Conservation (phyloP, 2,329 filamentous ascomycete species). For the Fusarium udum region DNA sequence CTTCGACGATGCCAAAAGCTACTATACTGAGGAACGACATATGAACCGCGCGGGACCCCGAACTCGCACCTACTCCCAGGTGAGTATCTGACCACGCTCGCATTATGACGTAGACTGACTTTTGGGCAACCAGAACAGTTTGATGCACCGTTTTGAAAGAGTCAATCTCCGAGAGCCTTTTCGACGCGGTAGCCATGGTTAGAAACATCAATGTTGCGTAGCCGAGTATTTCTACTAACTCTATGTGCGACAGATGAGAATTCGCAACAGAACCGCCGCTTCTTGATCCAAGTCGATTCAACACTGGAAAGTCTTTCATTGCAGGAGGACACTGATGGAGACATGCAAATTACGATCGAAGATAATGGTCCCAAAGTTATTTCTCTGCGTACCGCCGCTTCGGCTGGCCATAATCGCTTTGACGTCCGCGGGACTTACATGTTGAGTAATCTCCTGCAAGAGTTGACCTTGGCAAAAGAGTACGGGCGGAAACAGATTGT, state of each 20-base stretch:
- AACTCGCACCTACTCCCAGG: constrained; percentile 67
- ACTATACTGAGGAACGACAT: constrained; percentile 66
- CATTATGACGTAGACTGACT: constrained; percentile 42
- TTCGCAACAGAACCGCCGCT: constrained; percentile 74
- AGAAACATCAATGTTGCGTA: constrained; percentile 20
- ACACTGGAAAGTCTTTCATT: constrained; percentile 82
- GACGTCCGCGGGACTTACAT: constrained; percentile 97
- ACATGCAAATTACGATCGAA: constrained; percentile 98
- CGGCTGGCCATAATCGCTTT: constrained; percentile 85
- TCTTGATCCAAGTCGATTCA: constrained; percentile 85
- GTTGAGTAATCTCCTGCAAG: constrained; percentile 95
- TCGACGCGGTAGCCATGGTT: constrained; percentile 68
- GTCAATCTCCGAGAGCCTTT: constrained; percentile 64
- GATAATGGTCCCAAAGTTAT: constrained; percentile 93
- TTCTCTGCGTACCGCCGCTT: constrained; percentile 83
- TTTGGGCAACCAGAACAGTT: constrained; percentile 55
- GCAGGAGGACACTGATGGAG: constrained; percentile 91
- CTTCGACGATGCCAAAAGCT: constrained; percentile 67
- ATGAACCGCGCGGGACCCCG: constrained; percentile 60
- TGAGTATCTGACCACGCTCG: constrained; percentile 39
- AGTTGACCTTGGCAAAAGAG: constrained; percentile 90
- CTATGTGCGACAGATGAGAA: constrained; percentile 70
- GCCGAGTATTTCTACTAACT: constrained; percentile 6
- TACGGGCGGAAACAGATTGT: constrained; percentile 90
- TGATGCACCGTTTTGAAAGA: constrained; percentile 63